Conservation (phyloP, 768 basidiomycete genomes). For the Rhodosporidiobolus odoratus region DNA sequence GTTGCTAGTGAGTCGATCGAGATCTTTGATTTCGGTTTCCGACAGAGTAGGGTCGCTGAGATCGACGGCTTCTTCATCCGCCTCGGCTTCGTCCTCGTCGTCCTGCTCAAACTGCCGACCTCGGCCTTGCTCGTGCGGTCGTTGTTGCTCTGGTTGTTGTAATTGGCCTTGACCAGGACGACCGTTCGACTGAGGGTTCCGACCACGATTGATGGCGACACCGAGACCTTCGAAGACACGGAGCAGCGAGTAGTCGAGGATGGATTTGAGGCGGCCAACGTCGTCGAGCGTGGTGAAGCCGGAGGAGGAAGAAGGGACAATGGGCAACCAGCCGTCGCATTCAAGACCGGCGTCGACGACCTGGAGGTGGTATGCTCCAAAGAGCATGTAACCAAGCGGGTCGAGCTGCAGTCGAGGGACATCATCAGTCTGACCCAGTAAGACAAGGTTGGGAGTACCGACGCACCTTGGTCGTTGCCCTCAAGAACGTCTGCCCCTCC, state of each 20-base stretch:
- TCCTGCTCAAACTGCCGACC: constrained; percentile 32
- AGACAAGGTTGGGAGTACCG: background rate
- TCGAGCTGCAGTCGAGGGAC: constrained; percentile 56
- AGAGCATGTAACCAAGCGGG: constrained; percentile 80
- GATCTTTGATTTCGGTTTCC: constrained; percentile 30
- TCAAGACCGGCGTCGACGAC: constrained; percentile 68
- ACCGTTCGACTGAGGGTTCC: background rate
- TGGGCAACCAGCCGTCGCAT: constrained; percentile 85
- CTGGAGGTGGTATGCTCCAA: constrained; percentile 74
- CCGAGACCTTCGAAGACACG: constrained; percentile 81
- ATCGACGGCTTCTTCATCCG: constrained; percentile 35
- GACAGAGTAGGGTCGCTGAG: constrained; percentile 30
- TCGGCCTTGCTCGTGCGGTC: constrained; percentile 12
- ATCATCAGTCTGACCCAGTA: background rate
- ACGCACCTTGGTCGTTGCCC: constrained; percentile 57
- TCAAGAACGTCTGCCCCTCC: constrained; percentile 59
- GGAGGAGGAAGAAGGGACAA: constrained; percentile 53
- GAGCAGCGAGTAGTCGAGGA: constrained; percentile 77
- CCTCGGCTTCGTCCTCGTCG: constrained; percentile 36
- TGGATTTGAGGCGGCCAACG: constrained; percentile 68
- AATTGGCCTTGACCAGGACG: background rate
- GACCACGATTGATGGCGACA: constrained; percentile 17
- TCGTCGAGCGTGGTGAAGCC: constrained; percentile 70
- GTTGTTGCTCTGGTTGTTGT: background rate
- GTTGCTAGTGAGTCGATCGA: constrained; percentile 33